Evolutionary conservation across 768 basidiomycete genomes (phyloP).

Genomic region (Kwoniella botswanensis): DNA sequence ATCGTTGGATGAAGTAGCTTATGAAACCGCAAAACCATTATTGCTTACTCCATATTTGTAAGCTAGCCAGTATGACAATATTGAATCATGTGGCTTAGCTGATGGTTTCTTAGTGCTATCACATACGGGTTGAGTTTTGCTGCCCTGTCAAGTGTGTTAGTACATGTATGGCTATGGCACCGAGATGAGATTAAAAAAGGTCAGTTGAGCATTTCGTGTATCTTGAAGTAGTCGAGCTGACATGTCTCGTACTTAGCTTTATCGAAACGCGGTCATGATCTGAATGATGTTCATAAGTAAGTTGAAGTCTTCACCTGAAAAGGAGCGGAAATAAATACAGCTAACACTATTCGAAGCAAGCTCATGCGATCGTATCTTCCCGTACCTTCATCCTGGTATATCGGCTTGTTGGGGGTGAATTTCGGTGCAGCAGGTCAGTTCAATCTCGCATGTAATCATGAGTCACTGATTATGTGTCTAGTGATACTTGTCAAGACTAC

Average conservation of each 20-base stretch:
- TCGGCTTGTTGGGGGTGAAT: constrained; percentile 49
- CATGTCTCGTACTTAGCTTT: constrained; percentile 30
- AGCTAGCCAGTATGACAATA: constrained; percentile 11
- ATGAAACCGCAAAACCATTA: constrained; percentile 52
- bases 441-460: background rate
- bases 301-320: background rate
- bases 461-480: constrained; percentile 17
- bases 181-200: constrained; percentile 52
- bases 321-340: background rate
- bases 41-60: constrained; percentile 59
- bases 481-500: constrained; percentile 53
- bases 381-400: constrained; percentile 57
- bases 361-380: constrained; percentile 53
- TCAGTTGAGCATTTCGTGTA: constrained; percentile 16
- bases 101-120: constrained; percentile 42
- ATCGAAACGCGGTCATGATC: constrained; percentile 32
- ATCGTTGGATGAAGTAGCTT: constrained; percentile 55
- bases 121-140: constrained; percentile 57
- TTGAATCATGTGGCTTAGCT: background rate
- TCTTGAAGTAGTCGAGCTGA: constrained; percentile 19
- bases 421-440: constrained; percentile 47
- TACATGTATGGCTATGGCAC: constrained; percentile 58
- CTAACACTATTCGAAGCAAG: constrained; percentile 31
- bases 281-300: constrained; percentile 56
- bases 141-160: constrained; percentile 53